phyloP scores from a whole-genome alignment of 192 early-diverging fungal species.

The Coemansia sp. region DNA sequence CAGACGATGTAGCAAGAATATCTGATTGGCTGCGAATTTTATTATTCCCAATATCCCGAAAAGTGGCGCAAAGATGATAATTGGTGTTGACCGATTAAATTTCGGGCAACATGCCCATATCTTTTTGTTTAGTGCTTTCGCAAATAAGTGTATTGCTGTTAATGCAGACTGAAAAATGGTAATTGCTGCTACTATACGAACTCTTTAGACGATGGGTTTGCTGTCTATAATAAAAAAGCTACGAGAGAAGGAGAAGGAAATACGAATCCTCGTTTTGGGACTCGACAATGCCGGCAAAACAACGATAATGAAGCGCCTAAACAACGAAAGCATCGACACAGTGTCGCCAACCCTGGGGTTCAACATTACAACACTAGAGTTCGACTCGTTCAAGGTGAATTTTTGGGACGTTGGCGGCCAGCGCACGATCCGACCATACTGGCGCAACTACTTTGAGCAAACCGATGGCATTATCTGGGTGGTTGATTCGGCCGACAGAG shows the following conservation, averaged over 20 bases:
- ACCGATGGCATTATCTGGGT: slow-evolving; percentile 99
- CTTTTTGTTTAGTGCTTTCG: no score
- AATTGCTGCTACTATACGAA: no score
- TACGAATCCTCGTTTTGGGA: slow-evolving; percentile 91
- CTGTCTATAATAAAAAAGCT: slow-evolving; percentile 93
- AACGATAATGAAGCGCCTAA: slow-evolving; percentile 93
- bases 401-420: slow-evolving; percentile 99
- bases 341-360: slow-evolving; percentile 97
- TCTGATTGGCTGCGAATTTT: background rate
- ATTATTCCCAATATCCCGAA: no score
- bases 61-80: no score
- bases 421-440: slow-evolving; percentile 93
- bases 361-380: slow-evolving; percentile 91
- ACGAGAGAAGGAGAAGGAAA: slow-evolving; percentile 89
- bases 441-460: slow-evolving; percentile 99
- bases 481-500: slow-evolving; percentile 88
- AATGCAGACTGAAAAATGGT: no score
- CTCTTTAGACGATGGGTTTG: slow-evolving; percentile 73
- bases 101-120: no score
- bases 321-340: slow-evolving; percentile 84
- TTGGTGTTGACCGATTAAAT: no score
- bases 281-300: slow-evolving; percentile 99
- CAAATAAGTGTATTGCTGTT: no score
- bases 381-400: slow-evolving; percentile 72
- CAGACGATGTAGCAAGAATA: slow-evolving; percentile 58